A percentile compares a stretch with the other conserved stretches of the same genome.
Conservation (phyloP, 176 grass and related monocot genomes). For the Aegilops speltoides region DNA sequence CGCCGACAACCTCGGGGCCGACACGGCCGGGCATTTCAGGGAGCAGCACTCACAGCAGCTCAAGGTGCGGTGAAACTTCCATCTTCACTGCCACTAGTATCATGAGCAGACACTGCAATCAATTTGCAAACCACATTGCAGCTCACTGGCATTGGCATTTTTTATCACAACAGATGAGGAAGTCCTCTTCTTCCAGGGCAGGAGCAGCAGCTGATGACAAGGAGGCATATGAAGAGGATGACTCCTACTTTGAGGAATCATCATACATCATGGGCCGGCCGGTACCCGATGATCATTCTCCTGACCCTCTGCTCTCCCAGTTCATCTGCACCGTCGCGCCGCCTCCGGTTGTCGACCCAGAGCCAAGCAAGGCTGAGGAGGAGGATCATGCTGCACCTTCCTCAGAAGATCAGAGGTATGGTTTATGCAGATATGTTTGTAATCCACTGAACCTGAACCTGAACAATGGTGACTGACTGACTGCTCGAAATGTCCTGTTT, state of each 20-base stretch:
- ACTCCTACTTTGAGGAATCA: slow-evolving; percentile 21
- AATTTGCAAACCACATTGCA: not conserved
- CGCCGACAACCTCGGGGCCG: slow-evolving; percentile 45
- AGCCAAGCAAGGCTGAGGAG: not conserved
- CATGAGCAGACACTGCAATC: not conserved
- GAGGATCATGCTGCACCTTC: not conserved
- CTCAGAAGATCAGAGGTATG: slow-evolving; percentile 43
- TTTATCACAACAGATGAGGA: slow-evolving; percentile 60
- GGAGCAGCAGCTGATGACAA: slow-evolving; percentile 23
- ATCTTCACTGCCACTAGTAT: not conserved
- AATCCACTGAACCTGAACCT: not conserved
- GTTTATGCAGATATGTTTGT: not conserved
- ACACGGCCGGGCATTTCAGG: slow-evolving; percentile 52
- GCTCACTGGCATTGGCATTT: slow-evolving; percentile 1
- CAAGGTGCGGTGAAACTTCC: slow-evolving; percentile 26
- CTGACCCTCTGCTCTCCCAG: slow-evolving; percentile 53
- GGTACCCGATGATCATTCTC: slow-evolving; percentile 16
- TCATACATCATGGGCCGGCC: not conserved
- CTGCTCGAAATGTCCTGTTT: not conserved
- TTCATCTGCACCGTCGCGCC: slow-evolving; percentile 43
- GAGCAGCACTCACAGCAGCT: slow-evolving; percentile 42
- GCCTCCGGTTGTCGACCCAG: not conserved
- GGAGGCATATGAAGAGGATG: slow-evolving; percentile 19
- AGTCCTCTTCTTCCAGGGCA: slow-evolving; percentile 31
- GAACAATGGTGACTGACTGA: not conserved